Base-by-base conservation (phyloP, 768 basidiomycete genomes). In the Trametes cingulata region DNA sequence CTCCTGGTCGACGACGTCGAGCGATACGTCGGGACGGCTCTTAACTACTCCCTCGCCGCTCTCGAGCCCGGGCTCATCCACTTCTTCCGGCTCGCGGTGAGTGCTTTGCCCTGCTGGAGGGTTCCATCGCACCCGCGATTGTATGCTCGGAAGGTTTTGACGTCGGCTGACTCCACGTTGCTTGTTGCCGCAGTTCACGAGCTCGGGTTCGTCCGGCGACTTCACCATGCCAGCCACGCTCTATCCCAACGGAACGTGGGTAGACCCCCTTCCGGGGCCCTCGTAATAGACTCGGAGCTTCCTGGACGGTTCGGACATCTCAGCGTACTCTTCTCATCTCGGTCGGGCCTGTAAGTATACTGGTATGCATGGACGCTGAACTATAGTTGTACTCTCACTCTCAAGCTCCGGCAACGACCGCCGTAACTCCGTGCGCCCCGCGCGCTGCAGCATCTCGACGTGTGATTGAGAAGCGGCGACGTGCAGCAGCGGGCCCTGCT, bases 1-100 rank as follows among this genome's bases (percentile, higher is more conserved):
- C 79, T 95, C 24, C 77, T 95, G 14, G 82, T 93, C n/a, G 91
- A 95, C 68, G 93, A 95, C 65, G 92, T 95, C 0, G 85, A 92
- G 70, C 79, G 87, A 64, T 93, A 88, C 68, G 71, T 79, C n/a
- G 91, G 93, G 10, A 72, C 76, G 14, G 85, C 83, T 4, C 75
- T 90, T 48, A 90, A 90, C 66, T 92, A 82, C 69, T 85, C 86
- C 17, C 77, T 93, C n/a, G 79, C 78, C 20, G 79, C 80, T 15
- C 77, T 93, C 51, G 79, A 88, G 51, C 68, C 77, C 1, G 77
- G 76, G 19, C 65, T 93, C 13, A 85, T 86, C 0, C 93, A 88
- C 69, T 91, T 88, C 78, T 91, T 93, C 73, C 79, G 91, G 65
- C 78, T 90, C 57, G 91, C 89, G 19, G 89, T 92, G 63, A 79